These are phyloP conservation scores for Cerrena zonata DNA, from an alignment of 1,284 basidiomycete species.

Conservation along the genomic window DNA sequence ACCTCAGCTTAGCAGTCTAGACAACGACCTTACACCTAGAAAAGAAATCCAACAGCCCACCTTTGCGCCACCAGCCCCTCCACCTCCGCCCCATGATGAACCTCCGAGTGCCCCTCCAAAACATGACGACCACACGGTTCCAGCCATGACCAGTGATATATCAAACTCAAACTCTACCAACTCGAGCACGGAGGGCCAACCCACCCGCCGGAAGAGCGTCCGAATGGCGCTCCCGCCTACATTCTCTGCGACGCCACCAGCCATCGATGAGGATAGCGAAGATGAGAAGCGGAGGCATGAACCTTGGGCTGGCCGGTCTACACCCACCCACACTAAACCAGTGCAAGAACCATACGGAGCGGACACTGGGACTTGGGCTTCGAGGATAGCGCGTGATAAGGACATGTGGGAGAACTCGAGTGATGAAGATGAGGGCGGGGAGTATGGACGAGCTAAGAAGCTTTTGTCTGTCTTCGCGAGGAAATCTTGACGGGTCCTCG, in stretches of 20 bases:
- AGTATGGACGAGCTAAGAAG: constrained; percentile 52
- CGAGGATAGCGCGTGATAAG: constrained; percentile 20
- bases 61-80: not conserved
- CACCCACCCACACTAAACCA: not conserved
- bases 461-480: constrained; percentile 42
- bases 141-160: constrained; percentile 4
- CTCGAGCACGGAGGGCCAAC: constrained; percentile 14
- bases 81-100: not conserved
- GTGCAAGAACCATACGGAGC: constrained; percentile 1
- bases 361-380: constrained; percentile 20
- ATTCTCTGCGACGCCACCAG: constrained; percentile 64
- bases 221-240: constrained; percentile 67
- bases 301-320: constrained; percentile 17
- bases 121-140: constrained; percentile 10
- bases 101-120: constrained; percentile 18
- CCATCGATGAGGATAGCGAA: constrained; percentile 49
- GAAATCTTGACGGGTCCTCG: constrained; percentile 27
- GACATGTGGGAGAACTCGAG: constrained; percentile 69
- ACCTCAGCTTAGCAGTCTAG: not conserved
- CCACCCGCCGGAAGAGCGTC: constrained; percentile 63
- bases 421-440: constrained; percentile 66
- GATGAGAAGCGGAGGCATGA: constrained; percentile 16
- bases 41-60: not conserved
- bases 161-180: constrained; percentile 5
- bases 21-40: not conserved